Base-by-base conservation (phyloP, 768 basidiomycete species). In the Rhodotorula toruloides region DNA sequence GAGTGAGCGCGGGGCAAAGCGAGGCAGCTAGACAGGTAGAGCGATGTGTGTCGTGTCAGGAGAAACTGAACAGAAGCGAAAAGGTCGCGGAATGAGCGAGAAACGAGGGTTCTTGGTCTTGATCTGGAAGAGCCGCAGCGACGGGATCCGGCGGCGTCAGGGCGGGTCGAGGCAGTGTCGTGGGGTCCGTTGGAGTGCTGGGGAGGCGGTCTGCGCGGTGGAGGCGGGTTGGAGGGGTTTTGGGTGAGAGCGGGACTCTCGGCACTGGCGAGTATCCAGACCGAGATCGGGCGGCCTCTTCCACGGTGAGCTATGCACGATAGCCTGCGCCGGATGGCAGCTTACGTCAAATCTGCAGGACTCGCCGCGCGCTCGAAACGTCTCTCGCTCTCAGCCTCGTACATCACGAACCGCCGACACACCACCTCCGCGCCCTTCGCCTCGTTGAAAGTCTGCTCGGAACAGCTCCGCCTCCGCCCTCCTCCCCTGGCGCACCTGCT, bases 371-470 rank as follows among this genome's bases (percentile, higher is more conserved):
- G 6, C 84, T 96, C 74, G 85, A 91, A 64, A 81, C 85, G 17
- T 80, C 81, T 9, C 81, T 94, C 19, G 87, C 85, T 4, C 86
- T 85, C 0, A 85, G 89, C 9, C 81, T 96, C 22, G 88, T 91
- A 7, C 87, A 96, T 74, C 81, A 88, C 54, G 90, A 84, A 76
- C 86, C 93, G 36, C 94, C 94, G 0, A 92, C 92, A 73, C 87
- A 97, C 72, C 94, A 98, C 75, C 72, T 79, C 19, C 85, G 87
- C 57, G 94, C 96, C 2, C 79, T 87, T 32, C 79, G 82, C 25
- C 81, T 96, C 16, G 80, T 97, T 29, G 84, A 88, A 39, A 84
- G 86, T 8, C 81, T 94, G 22, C 82, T 98, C 59, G 50, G 62
- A 16, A 49, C 50, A 5, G 16, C 54, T 8, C 50, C 61, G 1